Conservation (phyloP, 495 filamentous ascomycete genomes). For the Talaromyces thailandensis region DNA sequence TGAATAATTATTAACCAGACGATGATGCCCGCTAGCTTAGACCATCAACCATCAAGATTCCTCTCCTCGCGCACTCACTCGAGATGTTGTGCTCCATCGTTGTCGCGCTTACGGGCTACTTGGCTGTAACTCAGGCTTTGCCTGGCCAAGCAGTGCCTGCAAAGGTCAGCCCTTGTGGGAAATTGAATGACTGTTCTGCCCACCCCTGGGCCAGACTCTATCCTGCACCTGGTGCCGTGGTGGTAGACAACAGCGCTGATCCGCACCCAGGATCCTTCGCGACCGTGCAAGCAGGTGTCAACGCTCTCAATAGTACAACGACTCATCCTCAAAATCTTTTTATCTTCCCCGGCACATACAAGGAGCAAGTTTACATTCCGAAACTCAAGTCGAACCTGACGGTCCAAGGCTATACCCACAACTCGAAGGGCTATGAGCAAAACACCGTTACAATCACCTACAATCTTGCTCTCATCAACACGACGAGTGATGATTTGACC, state of each 20-base stretch:
- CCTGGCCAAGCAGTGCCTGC: not conserved
- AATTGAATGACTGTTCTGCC: not conserved
- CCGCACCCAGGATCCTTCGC: not conserved
- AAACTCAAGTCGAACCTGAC: slow-evolving; percentile 14
- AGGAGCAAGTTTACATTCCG: slow-evolving; percentile 45
- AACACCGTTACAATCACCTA: slow-evolving; percentile 54
- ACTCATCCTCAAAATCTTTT: not conserved
- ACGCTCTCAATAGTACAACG: not conserved
- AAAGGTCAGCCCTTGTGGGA: not conserved
- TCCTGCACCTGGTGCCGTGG: not conserved
- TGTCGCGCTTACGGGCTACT: not conserved
- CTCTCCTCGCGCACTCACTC: not conserved
- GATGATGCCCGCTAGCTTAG: not conserved
- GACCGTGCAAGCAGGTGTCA: not conserved
- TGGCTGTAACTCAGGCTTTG: not conserved
- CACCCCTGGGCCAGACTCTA: not conserved
- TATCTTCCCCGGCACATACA: slow-evolving; percentile 23
- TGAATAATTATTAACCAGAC: not conserved
- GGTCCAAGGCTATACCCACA: slow-evolving; percentile 47
- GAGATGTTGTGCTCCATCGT: not conserved
- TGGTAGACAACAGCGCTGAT: not conserved
- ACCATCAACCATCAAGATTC: not conserved
- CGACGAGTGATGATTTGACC: not conserved
- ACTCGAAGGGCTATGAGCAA: slow-evolving; percentile 42
- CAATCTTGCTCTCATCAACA: not conserved